A percentile compares a stretch with the other conserved stretches of the same genome.
These are phyloP conservation scores for Coniophora puteana DNA, from an alignment of 1,284 basidiomycete genomes.

Conservation along the genomic window DNA sequence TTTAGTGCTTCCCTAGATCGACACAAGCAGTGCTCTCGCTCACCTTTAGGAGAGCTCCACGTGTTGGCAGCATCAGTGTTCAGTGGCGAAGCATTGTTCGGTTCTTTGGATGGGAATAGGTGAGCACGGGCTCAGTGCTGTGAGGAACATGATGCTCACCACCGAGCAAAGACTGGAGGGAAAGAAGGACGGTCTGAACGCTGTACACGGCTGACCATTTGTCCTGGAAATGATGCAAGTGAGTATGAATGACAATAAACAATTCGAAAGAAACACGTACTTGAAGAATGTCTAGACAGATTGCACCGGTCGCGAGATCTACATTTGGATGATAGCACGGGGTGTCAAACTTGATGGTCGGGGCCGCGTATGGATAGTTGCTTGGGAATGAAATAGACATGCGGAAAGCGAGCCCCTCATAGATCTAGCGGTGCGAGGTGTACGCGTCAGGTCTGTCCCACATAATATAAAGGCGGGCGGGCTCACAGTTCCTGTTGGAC, in stretches of 20 bases:
- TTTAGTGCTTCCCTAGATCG: slow-evolving; percentile 1
- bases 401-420: slow-evolving; percentile 72
- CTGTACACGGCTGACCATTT: slow-evolving; percentile 91
- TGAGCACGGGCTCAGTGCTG: slow-evolving; percentile 1
- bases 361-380: slow-evolving; percentile 82
- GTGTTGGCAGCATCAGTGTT: slow-evolving; percentile 79
- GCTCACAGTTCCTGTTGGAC: slow-evolving; percentile 71
- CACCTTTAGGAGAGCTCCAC: slow-evolving; percentile 70
- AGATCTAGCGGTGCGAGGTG: slow-evolving; percentile 47
- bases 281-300: slow-evolving; percentile 84
- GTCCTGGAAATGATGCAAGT: slow-evolving; percentile 45
- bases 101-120: slow-evolving; percentile 62
- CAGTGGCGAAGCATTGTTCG: slow-evolving; percentile 84
- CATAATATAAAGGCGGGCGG: slow-evolving; percentile 20
- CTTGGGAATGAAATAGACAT: slow-evolving; percentile 79
- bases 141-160: slow-evolving; percentile 39
- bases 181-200: slow-evolving; percentile 84
- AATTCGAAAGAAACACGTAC: slow-evolving; percentile 40
- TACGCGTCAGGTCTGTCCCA: background rate
- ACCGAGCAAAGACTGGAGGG: slow-evolving; percentile 79
- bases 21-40: slow-evolving; percentile 16
- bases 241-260: slow-evolving; percentile 1
- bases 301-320: slow-evolving; percentile 72
- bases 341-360: slow-evolving; percentile 76
- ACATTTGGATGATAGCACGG: slow-evolving; percentile 88